Conservation (phyloP, 2,329 filamentous ascomycete genomes). For the Fusarium drepaniforme region DNA sequence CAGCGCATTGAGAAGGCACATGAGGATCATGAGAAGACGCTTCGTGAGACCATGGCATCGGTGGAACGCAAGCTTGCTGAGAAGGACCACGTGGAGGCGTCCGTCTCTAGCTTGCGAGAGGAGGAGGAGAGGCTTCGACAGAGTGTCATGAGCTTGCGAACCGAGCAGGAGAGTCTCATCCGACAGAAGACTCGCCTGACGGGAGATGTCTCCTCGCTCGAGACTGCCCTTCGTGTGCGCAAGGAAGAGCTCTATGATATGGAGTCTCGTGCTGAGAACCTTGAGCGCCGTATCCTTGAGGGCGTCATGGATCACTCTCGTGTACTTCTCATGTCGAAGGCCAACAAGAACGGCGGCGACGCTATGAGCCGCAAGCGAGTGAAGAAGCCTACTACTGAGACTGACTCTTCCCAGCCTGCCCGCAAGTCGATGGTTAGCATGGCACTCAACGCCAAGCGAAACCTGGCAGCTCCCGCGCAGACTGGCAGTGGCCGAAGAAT, state of each 20-base stretch:
- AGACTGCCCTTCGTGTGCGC: constrained; percentile 89
- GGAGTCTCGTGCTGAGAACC: constrained; percentile 87
- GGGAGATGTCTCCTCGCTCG: constrained; percentile 89
- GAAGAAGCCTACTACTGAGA: constrained; percentile 53
- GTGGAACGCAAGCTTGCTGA: constrained; percentile 81
- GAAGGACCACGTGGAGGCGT: constrained; percentile 71
- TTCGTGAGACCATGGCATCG: constrained; percentile 83
- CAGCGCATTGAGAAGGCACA: constrained; percentile 81
- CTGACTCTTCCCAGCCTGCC: constrained; percentile 40
- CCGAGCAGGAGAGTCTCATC: constrained; percentile 80
- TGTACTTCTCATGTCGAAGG: constrained; percentile 83
- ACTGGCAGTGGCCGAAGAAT: constrained; percentile 80
- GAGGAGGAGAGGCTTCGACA: constrained; percentile 67
- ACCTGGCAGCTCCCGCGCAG: constrained; percentile 58
- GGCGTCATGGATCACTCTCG: constrained; percentile 97
- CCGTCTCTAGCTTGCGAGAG: constrained; percentile 62
- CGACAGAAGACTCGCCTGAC: constrained; percentile 84
- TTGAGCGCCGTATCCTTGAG: constrained; percentile 94
- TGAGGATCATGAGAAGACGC: constrained; percentile 81
- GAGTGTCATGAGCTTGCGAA: constrained; percentile 69
- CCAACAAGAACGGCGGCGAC: constrained; percentile 61
- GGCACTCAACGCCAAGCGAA: constrained; percentile 66
- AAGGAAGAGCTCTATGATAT: constrained; percentile 92
- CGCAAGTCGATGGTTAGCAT: constrained; percentile 61
- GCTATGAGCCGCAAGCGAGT: constrained; percentile 71